phyloP scores from a whole-genome alignment of 73 alveolate species.

The Paramecium sonneborni region DNA sequence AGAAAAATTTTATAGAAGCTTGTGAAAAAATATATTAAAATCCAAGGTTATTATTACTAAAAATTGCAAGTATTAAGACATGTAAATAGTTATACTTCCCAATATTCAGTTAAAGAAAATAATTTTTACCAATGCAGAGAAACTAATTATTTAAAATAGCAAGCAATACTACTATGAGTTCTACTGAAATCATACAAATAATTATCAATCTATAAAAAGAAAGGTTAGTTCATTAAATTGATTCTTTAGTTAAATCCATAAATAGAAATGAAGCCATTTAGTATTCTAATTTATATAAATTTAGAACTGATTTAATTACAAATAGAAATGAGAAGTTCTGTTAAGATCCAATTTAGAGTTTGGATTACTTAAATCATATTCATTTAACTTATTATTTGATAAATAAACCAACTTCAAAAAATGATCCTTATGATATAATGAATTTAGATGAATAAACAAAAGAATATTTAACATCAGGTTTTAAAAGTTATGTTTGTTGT shows the following conservation, averaged over 20 bases:
- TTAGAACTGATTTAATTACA: not conserved
- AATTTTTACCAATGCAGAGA: constrained; percentile 11
- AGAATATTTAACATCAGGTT: not conserved
- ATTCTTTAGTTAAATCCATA: constrained; percentile 17
- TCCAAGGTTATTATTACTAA: constrained; percentile 15
- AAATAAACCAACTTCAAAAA: not conserved
- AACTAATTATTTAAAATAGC: constrained; percentile 17
- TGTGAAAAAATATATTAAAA: constrained; percentile 10
- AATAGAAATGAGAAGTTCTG: constrained; percentile 51
- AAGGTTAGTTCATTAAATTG: not conserved
- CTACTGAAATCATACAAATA: not conserved
- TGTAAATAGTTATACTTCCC: constrained; percentile 31
- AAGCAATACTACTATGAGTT: not conserved
- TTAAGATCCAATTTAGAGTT: not conserved
- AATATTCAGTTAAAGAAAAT: constrained; percentile 43
- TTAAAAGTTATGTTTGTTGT: constrained; percentile 40
- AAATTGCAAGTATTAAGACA: constrained; percentile 42
- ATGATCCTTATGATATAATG: constrained; percentile 44
- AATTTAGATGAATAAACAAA: constrained; percentile 6
- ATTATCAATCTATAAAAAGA: not conserved
- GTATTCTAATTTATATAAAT: not conserved
- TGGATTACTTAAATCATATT: constrained; percentile 15
- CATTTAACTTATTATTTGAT: constrained; percentile 11
- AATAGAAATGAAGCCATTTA: not conserved
- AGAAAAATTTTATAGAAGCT: not conserved